Evolutionary conservation across 2,329 filamentous ascomycete genomes (phyloP), one percentile per base, ranked within the genome.

Genomic region (Cercospora sojina): DNA sequence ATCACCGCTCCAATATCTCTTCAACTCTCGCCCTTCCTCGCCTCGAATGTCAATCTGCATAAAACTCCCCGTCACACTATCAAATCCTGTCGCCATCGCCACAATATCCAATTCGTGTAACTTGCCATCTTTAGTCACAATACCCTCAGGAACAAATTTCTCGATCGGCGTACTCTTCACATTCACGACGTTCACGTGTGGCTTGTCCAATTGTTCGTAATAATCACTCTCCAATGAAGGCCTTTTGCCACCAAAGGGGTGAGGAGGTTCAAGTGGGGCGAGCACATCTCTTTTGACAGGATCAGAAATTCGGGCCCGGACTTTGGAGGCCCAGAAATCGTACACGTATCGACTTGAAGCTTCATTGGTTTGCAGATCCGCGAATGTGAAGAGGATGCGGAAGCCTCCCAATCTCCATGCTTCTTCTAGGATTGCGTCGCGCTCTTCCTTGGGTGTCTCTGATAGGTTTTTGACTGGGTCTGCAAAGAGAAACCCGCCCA

Each of bases 311-410:
- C 85, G 80, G 5, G 75, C 77, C 0, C 84, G 79, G 0, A 81
- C 81, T 73, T 85, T 86, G 66, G 80, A 79, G 2, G 77, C 78
- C 85, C 86, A 87, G 72, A 87, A 87, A 2, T 83, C 77, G 71
- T 87, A 88, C 0, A 80, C 77, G 59, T 81, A 79, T 23, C 79
- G 73, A 72, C 87, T 88, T 2, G 83, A 82, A 10, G 83, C 78
- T 0, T 75, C 51, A 31, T 80, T 75, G 18, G 77, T 74, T 6
- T 86, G 65, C 60, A 80, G 79, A 64, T 89, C 86, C 58, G 82
- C 82, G 77, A 87, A 88, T 3, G 79, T 74, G 0, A 87, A 77
- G 83, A 85, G 85, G 73, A 80, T 85, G 0, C 77, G 77, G 76
- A 88, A 87, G 1, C 86, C 86, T 1, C 85, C 86, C 2, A 76